Evolutionary conservation across 1,139 yeast species (phyloP).

Genomic region (Barnettozyma hawaiiensis): DNA sequence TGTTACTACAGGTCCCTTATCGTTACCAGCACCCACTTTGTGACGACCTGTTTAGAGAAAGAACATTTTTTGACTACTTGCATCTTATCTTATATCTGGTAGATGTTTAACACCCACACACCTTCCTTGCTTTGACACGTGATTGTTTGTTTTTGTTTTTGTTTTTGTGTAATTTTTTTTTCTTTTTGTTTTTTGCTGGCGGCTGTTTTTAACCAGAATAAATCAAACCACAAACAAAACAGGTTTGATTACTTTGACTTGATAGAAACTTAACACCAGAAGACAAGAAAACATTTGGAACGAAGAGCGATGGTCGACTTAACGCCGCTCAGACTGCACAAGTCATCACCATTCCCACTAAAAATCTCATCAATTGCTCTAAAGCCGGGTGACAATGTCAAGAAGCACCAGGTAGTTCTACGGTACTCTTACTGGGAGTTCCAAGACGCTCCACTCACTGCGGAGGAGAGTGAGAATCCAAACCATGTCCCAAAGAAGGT

Average conservation of each 20-base stretch:
- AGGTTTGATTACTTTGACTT: no score
- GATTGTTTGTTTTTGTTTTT: no score
- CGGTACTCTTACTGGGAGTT: slow-evolving; percentile 57
- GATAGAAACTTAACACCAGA: background rate
- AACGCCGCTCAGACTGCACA: slow-evolving; percentile 37
- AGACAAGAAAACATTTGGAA: background rate
- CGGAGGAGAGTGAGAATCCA: slow-evolving; percentile 24
- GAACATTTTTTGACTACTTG: no score
- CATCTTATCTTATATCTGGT: no score
- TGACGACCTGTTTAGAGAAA: no score
- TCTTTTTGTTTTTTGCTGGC: no score
- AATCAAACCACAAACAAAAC: no score
- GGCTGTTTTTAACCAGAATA: no score
- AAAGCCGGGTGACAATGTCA: slow-evolving; percentile 37
- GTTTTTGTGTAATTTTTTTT: no score
- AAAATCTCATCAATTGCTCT: slow-evolving; percentile 44
- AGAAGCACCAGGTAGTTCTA: slow-evolving; percentile 45
- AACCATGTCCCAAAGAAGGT: slow-evolving; percentile 29
- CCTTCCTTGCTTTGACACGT: background rate
- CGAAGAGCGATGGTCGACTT: slow-evolving; percentile 16
- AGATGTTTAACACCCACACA: background rate
- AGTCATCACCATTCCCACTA: slow-evolving; percentile 54
- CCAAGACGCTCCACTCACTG: slow-evolving; percentile 50
- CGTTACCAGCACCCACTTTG: background rate
- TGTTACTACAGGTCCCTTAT: background rate